Conservation (phyloP, 352 stramenopile species). For the Phytophthora hibernalis region DNA sequence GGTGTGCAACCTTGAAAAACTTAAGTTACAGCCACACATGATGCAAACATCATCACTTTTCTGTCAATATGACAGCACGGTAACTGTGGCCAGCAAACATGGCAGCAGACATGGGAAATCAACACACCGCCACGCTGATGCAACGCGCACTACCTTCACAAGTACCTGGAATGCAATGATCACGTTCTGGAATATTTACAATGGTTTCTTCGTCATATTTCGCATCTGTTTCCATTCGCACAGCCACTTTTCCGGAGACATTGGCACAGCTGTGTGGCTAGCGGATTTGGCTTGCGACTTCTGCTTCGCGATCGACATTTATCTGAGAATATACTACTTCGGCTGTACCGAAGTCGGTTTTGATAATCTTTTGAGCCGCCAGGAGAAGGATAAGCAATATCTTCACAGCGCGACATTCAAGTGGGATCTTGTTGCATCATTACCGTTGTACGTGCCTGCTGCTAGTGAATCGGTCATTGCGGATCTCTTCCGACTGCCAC, state of each 20-base stretch:
- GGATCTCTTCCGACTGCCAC: slow-evolving; percentile 57
- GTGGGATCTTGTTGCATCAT: slow-evolving; percentile 59
- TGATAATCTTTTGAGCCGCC: slow-evolving; percentile 51
- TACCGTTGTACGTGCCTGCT: slow-evolving; percentile 54
- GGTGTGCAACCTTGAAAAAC: slow-evolving; percentile 49
- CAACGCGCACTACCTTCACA: slow-evolving; percentile 34
- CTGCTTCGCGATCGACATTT: slow-evolving; percentile 67
- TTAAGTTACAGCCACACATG: slow-evolving; percentile 69
- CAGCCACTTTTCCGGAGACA: slow-evolving; percentile 36
- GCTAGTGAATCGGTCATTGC: slow-evolving; percentile 33
- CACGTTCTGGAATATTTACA: slow-evolving; percentile 80
- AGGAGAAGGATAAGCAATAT: slow-evolving; percentile 44
- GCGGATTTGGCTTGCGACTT: slow-evolving; percentile 63
- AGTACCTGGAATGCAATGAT: slow-evolving; percentile 61
- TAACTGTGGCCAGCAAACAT: not conserved
- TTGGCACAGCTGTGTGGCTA: slow-evolving; percentile 39
- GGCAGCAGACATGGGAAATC: slow-evolving; percentile 5
- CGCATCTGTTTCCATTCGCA: slow-evolving; percentile 71
- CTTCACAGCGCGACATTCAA: slow-evolving; percentile 54
- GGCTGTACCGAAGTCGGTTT: slow-evolving; percentile 52
- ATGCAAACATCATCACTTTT: slow-evolving; percentile 63
- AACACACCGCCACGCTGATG: slow-evolving; percentile 19
- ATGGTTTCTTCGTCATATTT: slow-evolving; percentile 71
- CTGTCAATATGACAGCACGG: slow-evolving; percentile 47
- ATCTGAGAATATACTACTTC: slow-evolving; percentile 76